A percentile compares a stretch with the other conserved stretches of the same genome.
phyloP scores from a whole-genome alignment of 768 basidiomycete genomes.

The Russula earlei region DNA sequence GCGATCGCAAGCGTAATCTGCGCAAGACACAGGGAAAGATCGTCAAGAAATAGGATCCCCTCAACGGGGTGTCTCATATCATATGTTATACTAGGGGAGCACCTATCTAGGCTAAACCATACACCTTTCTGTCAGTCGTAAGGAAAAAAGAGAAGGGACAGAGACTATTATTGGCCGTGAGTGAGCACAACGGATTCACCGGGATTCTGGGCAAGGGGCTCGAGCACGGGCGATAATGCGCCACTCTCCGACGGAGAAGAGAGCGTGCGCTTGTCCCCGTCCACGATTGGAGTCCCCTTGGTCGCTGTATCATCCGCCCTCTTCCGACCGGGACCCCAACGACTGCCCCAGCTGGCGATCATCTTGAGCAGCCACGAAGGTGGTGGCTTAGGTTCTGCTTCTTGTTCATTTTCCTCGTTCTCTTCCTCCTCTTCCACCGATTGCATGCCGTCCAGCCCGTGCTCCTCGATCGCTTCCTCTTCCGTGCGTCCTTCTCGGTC shows the following conservation, averaged over 20 bases:
- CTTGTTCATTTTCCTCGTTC: slow-evolving; percentile 46
- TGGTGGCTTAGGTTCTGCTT: slow-evolving; percentile 57
- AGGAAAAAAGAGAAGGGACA: background rate
- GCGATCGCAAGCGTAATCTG: slow-evolving; percentile 63
- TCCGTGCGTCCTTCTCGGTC: slow-evolving; percentile 64
- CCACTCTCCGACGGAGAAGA: slow-evolving; percentile 3
- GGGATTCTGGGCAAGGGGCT: background rate
- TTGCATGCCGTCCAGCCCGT: slow-evolving; percentile 25
- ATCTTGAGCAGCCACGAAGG: slow-evolving; percentile 68
- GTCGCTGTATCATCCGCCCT: slow-evolving; percentile 12
- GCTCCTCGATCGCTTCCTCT: slow-evolving; percentile 69
- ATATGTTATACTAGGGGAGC: background rate
- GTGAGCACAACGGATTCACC: background rate
- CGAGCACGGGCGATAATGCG: slow-evolving; percentile 4
- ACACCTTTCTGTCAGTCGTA: background rate
- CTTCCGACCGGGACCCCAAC: slow-evolving; percentile 33
- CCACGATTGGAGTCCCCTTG: slow-evolving; percentile 13
- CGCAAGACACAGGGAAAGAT: slow-evolving; percentile 63
- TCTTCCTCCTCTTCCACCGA: slow-evolving; percentile 33
- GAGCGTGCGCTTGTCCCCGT: slow-evolving; percentile 1
- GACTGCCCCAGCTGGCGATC: slow-evolving; percentile 69
- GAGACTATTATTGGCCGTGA: background rate
- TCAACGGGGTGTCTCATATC: background rate
- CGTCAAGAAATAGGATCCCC: slow-evolving; percentile 36
- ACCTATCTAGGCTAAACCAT: background rate